Evolutionary conservation across 805 yeast genomes (phyloP).

Genomic region (Candida verbasci): DNA sequence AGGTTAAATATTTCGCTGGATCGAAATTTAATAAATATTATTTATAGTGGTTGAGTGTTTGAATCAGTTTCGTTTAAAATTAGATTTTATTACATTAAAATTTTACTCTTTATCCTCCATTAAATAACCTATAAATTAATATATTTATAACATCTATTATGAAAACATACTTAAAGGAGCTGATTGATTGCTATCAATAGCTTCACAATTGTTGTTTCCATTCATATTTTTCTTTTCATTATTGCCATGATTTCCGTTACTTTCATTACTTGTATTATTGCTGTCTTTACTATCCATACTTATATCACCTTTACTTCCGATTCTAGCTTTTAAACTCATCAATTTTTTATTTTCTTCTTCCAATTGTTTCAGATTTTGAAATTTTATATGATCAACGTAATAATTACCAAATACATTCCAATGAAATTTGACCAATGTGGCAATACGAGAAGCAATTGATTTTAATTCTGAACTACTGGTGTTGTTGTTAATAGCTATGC

Average conservation of each 20-base stretch:
- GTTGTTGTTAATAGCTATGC: constrained; percentile 2
- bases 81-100: not conserved
- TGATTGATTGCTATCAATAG: constrained; percentile 7
- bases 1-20: no score
- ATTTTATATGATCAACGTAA: constrained; percentile 41
- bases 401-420: constrained; percentile 78
- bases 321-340: no score
- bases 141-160: constrained; percentile 2
- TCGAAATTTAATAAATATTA: no score
- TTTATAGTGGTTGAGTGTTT: no score
- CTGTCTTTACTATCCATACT: not conserved
- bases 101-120: not conserved
- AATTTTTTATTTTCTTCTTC: not conserved
- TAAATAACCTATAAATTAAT: not conserved
- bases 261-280: not conserved
- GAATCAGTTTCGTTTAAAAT: no score
- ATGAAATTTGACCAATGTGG: constrained; percentile 69
- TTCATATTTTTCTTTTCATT: not conserved
- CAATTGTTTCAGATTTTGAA: constrained; percentile 5
- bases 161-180: constrained; percentile 11
- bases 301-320: not conserved
- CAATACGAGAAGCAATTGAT: constrained; percentile 54
- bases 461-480: constrained; percentile 49
- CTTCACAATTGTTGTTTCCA: not conserved
- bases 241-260: not conserved